These are phyloP conservation scores for Biscogniauxia marginata DNA, from an alignment of 2,329 filamentous ascomycete species.

Conservation along the genomic window DNA sequence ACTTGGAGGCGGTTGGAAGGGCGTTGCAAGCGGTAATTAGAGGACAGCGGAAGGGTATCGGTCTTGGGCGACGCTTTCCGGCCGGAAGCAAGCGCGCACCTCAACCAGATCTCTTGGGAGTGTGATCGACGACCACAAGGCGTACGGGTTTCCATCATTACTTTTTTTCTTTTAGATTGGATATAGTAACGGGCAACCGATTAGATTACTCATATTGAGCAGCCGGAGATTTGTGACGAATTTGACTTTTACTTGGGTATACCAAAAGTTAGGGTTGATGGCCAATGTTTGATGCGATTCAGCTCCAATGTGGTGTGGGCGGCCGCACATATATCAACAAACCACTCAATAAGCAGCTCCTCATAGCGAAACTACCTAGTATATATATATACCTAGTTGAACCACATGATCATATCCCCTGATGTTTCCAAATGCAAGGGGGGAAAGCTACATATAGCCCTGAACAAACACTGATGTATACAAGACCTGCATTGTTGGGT, in stretches of 20 bases:
- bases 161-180: slow-evolving; percentile 1
- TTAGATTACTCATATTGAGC: background rate
- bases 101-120: background rate
- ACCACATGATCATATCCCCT: too few species aligned
- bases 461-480: too few species aligned
- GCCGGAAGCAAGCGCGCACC: background rate
- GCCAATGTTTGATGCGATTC: too few species aligned
- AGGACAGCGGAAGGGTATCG: slow-evolving; percentile 71
- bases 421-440: too few species aligned
- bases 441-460: too few species aligned
- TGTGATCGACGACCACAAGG: background rate
- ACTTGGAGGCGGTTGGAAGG: slow-evolving; percentile 75
- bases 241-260: background rate
- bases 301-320: too few species aligned
- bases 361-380: too few species aligned
- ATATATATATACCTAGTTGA: too few species aligned
- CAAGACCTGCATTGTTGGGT: too few species aligned
- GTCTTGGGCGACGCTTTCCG: slow-evolving; percentile 45
- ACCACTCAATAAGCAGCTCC: too few species aligned
- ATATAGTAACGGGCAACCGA: background rate
- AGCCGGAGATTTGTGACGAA: background rate
- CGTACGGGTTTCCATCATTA: background rate
- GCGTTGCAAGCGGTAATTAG: slow-evolving; percentile 68
- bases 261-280: too few species aligned
- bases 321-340: too few species aligned